phyloP scores from a whole-genome alignment of 2,329 filamentous ascomycete species.

The Volutella citrinella region DNA sequence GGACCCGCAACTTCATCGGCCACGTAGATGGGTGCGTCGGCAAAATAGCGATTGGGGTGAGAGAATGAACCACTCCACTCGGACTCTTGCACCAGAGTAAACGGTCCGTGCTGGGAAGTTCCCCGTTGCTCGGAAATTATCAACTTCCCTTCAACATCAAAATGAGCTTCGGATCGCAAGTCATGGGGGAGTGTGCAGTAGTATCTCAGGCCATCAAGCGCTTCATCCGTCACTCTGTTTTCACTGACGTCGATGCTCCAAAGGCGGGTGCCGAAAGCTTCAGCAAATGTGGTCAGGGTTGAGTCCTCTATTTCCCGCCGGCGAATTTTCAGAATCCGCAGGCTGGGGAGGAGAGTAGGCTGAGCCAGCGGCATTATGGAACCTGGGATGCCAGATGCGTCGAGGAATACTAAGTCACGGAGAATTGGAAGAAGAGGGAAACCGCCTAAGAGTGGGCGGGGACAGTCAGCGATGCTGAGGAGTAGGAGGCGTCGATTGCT shows the following conservation, averaged over 20 bases:
- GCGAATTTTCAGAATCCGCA: constrained; percentile 51
- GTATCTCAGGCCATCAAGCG: constrained; percentile 30
- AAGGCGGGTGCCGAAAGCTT: constrained; percentile 37
- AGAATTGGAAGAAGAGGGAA: constrained; percentile 39
- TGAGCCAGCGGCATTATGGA: constrained; percentile 38
- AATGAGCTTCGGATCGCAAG: constrained; percentile 36
- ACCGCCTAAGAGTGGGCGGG: constrained; percentile 35
- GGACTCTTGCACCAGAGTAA: constrained; percentile 47
- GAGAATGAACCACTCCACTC: constrained; percentile 40
- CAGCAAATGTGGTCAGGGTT: constrained; percentile 25
- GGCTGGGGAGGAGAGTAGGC: constrained; percentile 36
- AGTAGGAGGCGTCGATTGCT: constrained; percentile 22
- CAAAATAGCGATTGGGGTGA: constrained; percentile 46
- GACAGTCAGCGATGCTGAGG: constrained; percentile 44
- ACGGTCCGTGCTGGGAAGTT: constrained; percentile 36
- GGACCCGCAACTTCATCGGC: constrained; percentile 13
- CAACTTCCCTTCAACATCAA: constrained; percentile 46
- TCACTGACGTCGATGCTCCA: constrained; percentile 57
- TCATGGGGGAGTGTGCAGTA: constrained; percentile 31
- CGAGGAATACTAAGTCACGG: constrained; percentile 47
- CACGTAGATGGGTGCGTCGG: constrained; percentile 42
- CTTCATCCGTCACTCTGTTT: constrained; percentile 50
- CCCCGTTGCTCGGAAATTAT: constrained; percentile 24
- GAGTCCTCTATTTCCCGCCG: constrained; percentile 45
- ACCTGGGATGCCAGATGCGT: constrained; percentile 48